Evolutionary conservation across 257 asterid genomes (phyloP).

Genomic region (Solanum tarijense): DNA sequence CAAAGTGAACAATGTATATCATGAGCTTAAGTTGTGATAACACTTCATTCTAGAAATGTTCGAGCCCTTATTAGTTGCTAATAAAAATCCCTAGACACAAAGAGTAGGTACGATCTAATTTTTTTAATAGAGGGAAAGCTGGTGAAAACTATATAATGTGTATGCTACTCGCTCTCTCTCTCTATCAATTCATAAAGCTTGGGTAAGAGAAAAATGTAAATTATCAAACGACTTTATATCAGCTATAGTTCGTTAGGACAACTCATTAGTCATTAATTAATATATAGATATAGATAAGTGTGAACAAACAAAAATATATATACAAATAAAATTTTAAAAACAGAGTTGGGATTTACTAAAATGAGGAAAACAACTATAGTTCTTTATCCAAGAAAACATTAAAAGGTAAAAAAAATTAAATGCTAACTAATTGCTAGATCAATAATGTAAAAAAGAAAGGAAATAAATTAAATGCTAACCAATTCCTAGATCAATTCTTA

Average conservation of each 20-base stretch:
- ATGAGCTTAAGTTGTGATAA: background rate
- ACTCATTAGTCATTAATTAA: background rate
- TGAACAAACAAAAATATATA: background rate
- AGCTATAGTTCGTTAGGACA: background rate
- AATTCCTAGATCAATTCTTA: background rate
- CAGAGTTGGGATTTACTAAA: background rate
- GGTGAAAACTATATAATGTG: no score
- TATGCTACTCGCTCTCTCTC: no score
- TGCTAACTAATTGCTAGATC: background rate
- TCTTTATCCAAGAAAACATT: background rate
- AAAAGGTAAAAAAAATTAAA: background rate
- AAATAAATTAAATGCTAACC: background rate
- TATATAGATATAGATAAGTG: background rate
- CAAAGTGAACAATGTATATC: background rate
- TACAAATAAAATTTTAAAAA: background rate
- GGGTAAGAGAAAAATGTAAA: background rate
- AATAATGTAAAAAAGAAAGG: background rate
- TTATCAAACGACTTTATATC: background rate
- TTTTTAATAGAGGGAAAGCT: background rate
- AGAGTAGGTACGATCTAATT: background rate
- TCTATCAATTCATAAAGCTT: background rate
- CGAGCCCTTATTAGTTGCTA: background rate
- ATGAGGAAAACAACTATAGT: background rate
- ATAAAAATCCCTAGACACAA: background rate
- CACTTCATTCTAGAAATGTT: background rate